Evolutionary conservation across 129 eudicot species (phyloP).

Genomic region (Dittrichia graveolens): DNA sequence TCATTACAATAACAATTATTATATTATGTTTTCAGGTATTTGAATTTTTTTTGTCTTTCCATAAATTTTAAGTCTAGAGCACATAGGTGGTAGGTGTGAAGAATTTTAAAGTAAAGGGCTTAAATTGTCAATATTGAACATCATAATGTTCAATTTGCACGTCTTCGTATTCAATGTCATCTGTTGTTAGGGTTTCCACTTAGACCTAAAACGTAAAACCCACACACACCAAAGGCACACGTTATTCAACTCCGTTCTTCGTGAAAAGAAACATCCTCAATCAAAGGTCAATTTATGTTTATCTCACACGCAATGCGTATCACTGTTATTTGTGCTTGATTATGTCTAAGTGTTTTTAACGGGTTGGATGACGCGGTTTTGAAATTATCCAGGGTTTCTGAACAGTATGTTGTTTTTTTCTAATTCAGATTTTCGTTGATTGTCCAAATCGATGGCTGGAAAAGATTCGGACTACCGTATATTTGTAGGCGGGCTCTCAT

Average conservation of each 20-base stretch:
- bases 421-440: not conserved
- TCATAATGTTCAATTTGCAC: constrained; percentile 2
- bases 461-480: constrained; percentile 82
- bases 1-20: too few relatives aligned
- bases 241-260: constrained; percentile 12
- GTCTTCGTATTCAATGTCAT: constrained; percentile 10
- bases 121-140: constrained; percentile 15
- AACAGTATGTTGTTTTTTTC: not conserved
- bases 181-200: constrained; percentile 28
- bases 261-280: constrained; percentile 8
- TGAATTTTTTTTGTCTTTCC: too few relatives aligned
- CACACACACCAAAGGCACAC: constrained; percentile 7
- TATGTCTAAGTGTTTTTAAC: not conserved
- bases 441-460: constrained; percentile 49
- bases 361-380: constrained; percentile 1
- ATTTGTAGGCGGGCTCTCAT: constrained; percentile 83
- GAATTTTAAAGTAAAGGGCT: not conserved
- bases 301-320: constrained; percentile 6
- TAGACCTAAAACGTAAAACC: constrained; percentile 21
- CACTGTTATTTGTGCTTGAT: not conserved
- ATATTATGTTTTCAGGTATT: too few relatives aligned
- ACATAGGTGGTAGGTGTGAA: not conserved
- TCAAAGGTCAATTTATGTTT: constrained; percentile 15
- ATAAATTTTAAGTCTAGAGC: too few relatives aligned
- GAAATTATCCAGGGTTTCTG: not conserved